Base-by-base conservation (phyloP, 1,284 basidiomycete species). In the Sanghuangporus sanghuang region DNA sequence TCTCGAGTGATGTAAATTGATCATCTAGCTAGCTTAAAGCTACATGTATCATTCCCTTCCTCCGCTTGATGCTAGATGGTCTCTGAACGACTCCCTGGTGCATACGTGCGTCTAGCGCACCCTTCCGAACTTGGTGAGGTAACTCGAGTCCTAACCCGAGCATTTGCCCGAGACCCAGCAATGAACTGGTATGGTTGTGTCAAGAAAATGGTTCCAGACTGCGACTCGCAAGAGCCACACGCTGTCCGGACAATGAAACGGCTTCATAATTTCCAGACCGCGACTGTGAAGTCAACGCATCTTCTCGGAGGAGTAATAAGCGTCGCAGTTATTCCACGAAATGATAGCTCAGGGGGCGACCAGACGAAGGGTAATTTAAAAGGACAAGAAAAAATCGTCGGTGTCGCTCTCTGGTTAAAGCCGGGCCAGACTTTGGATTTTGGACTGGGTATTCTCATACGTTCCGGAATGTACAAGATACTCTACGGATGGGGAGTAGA, bases 121-220 rank as follows among this genome's bases (percentile, higher is more conserved):
- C 23, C 16, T 9, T 18, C 42, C 8, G 58, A 59, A 23, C 32
- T 39, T 12, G 21, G 36, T 6, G 39, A 57, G 23, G 49, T 62
- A 14, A 61, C 66, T 6, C 49, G 50, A 12, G 57, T 67, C 23
- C 64, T 67, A 7, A 66, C 65, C 2, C 68, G 68, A 3, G 68
- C 69, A 2, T 69, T 69, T 49, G 67, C 66, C 3, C 60, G 63
- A 44, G 68, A 70, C 52, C 69, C 69, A 1, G 44, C 59, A 16
- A 69, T 69, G 68, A 70, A 70, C 66, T 70, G 69, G 68, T 67
- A 67, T 46, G 67, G 69, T 7, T 38, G 63, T 23, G 67, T 68
- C n/a, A 52, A 32, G 9, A 49, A 61, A 40, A 52, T 65, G 50
- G 61, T 69, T 6, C 58, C 56, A 12, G 61, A 66, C 55, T 27